Evolutionary conservation across 306 rosid species (phyloP).

Genomic region (Hippophae tibetana): DNA sequence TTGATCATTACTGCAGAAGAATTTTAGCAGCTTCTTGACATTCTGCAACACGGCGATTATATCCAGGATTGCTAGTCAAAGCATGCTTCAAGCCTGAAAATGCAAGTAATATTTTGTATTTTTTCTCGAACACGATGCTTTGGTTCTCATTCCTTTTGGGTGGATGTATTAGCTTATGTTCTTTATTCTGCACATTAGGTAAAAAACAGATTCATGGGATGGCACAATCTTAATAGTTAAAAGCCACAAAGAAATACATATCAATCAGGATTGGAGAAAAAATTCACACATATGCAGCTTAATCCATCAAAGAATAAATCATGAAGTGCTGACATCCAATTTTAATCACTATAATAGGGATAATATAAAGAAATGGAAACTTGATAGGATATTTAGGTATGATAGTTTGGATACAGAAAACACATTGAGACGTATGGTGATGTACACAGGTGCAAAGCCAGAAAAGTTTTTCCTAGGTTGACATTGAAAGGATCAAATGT

Average conservation of each 20-base stretch:
- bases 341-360: too few species aligned
- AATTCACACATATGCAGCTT: constrained; percentile 2
- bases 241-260: not conserved
- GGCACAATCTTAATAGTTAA: constrained; percentile 11
- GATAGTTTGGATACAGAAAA: too few species aligned
- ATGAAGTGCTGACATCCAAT: too few species aligned
- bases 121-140: constrained; percentile 26
- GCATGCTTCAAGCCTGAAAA: constrained; percentile 88
- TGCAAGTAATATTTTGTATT: constrained; percentile 67
- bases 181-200: constrained; percentile 59
- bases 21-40: constrained; percentile 79
- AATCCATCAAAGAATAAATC: too few species aligned
- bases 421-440: too few species aligned
- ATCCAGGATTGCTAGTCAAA: constrained; percentile 72
- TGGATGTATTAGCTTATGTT: constrained; percentile 46
- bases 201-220: constrained; percentile 23
- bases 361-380: too few species aligned
- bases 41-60: constrained; percentile 76
- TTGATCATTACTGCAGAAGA: constrained; percentile 51
- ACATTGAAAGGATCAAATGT: too few species aligned
- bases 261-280: constrained; percentile 8
- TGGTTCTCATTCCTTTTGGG: constrained; percentile 32
- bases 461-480: too few species aligned
- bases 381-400: too few species aligned
- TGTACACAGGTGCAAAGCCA: too few species aligned